A percentile compares a stretch with the other conserved stretches of the same genome.
phyloP scores from a whole-genome alignment of 371 early-diverging fungal species.

The Apophysomyces ossiformis region DNA sequence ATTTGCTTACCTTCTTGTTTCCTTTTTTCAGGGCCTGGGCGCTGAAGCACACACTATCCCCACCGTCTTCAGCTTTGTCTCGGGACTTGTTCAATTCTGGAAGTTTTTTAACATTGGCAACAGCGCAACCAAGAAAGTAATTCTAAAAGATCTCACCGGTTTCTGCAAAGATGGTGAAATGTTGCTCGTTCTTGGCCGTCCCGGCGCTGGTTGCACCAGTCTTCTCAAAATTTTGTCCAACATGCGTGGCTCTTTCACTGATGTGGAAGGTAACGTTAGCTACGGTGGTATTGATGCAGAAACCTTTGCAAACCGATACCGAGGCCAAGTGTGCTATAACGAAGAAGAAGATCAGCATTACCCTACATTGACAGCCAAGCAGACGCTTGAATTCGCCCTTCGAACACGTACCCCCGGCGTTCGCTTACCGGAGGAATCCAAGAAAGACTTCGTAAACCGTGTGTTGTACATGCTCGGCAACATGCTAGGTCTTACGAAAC shows the following conservation, averaged over 20 bases:
- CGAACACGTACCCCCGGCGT: slow-evolving; percentile 67
- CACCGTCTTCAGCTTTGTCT: slow-evolving; percentile 25
- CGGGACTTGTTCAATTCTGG: slow-evolving; percentile 27
- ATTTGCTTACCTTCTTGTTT: slow-evolving; percentile 6
- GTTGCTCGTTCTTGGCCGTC: slow-evolving; percentile 73
- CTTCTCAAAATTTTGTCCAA: slow-evolving; percentile 71
- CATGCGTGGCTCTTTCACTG: slow-evolving; percentile 59
- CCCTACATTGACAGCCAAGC: slow-evolving; percentile 67
- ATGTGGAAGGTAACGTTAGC: slow-evolving; percentile 57
- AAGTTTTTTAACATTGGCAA: slow-evolving; percentile 29
- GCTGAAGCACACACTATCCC: slow-evolving; percentile 47
- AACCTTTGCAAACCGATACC: slow-evolving; percentile 55
- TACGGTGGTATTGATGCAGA: slow-evolving; percentile 64
- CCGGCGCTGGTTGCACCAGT: slow-evolving; percentile 74
- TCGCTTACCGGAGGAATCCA: slow-evolving; percentile 49
- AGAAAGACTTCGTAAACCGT: slow-evolving; percentile 48
- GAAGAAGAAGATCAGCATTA: slow-evolving; percentile 77
- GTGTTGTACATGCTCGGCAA: slow-evolving; percentile 60
- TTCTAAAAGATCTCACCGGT: slow-evolving; percentile 62
- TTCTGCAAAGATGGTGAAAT: slow-evolving; percentile 71
- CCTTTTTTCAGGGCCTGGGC: slow-evolving; percentile 30
- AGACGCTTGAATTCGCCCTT: slow-evolving; percentile 68
- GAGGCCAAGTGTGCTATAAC: slow-evolving; percentile 69
- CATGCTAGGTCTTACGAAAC: slow-evolving; percentile 77
- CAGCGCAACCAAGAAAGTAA: slow-evolving; percentile 28